Evolutionary conservation across 202 grass and related monocot genomes (phyloP), one percentile per base, ranked within the genome.

Genomic region (Saccharum hybrid): DNA sequence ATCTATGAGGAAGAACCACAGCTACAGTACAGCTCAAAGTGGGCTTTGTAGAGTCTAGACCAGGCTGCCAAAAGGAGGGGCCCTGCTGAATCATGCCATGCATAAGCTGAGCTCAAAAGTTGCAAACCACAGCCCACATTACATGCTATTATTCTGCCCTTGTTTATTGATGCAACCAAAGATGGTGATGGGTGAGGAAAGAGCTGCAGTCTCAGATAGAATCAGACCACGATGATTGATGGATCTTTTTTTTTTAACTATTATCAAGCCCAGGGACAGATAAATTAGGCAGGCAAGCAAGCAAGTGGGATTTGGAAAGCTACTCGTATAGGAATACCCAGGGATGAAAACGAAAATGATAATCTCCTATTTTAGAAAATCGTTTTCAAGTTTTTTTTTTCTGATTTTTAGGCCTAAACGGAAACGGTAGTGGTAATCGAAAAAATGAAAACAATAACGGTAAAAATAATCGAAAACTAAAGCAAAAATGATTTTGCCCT

Each of bases 51-150:
- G 14, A 30, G 34, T 22, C n/a, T 16, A 41, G 11, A 61, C 52
- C 40, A 26, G 26, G 26, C 69, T 61, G 52, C 42, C 57, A 34
- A 82, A 82, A 82, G 57, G 39, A 37, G 33, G 10, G 51, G 11
- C 31, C 56, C 16, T 28, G 65, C 23, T 37, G 68, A 82, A 63
- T 73, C 68, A 82, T 63, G 16, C 11, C 42, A 48, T 73, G 68
- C 68, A 82, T 64, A 28, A 33, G 40, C 57, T 82, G 40, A 63
- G 56, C 38, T 72, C 54, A 63, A 72, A 82, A 82, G 80, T 15
- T 71, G 49, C 62, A 68, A 49, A 33, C 23, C 46, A 59, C 16
- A 37, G 22, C 9, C 22, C 57, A 61, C n/a, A 11, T 11, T 61
- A 60, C 19, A 60, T 60, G 15, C 48, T 52, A 52, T 3, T 52